A percentile compares a stretch with the other conserved stretches of the same genome.
phyloP scores from a whole-genome alignment of 2,329 filamentous ascomycete species.

The Botrytis byssoidea region DNA sequence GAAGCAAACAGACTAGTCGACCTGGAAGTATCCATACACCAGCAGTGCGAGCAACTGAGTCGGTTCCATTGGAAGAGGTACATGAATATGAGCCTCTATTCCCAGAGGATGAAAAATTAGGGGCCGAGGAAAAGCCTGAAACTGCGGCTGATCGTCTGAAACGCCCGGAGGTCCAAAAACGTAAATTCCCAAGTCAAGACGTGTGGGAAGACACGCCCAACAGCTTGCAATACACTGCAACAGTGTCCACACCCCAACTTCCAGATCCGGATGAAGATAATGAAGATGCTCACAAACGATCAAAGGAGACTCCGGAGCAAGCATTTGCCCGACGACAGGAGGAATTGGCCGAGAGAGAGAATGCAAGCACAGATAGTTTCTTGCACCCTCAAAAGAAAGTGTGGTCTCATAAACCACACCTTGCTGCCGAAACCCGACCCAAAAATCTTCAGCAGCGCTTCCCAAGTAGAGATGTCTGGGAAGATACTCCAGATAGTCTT shows the following conservation, averaged over 20 bases:
- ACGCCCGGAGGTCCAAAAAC: constrained; percentile 52
- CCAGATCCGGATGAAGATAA: constrained; percentile 43
- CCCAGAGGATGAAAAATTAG: constrained; percentile 66
- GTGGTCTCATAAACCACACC: constrained; percentile 51
- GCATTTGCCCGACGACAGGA: constrained; percentile 66
- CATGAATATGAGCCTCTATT: constrained; percentile 96
- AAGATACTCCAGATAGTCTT: constrained; percentile 84
- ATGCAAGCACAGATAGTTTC: constrained; percentile 48
- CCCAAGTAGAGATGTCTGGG: constrained; percentile 91
- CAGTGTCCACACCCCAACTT: constrained; percentile 77
- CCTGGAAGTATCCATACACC: constrained; percentile 60
- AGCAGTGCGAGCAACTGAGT: constrained; percentile 46
- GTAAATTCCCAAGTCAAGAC: constrained; percentile 89
- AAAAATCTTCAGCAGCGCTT: constrained; percentile 65
- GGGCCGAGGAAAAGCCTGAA: constrained; percentile 47
- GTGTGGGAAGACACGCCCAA: constrained; percentile 96
- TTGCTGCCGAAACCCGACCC: constrained; percentile 54
- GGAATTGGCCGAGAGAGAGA: constrained; percentile 60
- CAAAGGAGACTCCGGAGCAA: constrained; percentile 52
- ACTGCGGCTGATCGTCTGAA: constrained; percentile 57
- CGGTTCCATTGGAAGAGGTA: constrained; percentile 79
- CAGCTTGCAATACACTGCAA: constrained; percentile 75
- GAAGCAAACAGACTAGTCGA: constrained; percentile 57
- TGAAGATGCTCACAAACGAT: constrained; percentile 23
- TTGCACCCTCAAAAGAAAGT: constrained; percentile 52